Base-by-base conservation (phyloP, 305 asterid genomes). In the Ruellia speciosa region DNA sequence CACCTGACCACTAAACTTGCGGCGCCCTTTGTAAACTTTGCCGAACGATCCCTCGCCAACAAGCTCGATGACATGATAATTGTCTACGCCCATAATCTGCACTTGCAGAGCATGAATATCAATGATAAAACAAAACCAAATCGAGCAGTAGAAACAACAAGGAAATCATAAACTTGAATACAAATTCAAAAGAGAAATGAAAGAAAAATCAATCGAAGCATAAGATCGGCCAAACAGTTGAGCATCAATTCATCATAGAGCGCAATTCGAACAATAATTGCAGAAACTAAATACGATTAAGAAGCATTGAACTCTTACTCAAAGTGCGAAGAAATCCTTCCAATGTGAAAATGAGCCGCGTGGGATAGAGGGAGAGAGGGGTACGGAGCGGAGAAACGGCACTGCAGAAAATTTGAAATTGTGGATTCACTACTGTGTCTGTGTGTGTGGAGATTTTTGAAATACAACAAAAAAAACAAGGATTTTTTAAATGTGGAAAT, bases 1-100 rank as follows among this genome's bases (percentile, higher is more conserved):
- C 58, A 88, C 99, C 90, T 88, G 96, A 60, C 97, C 97, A 48
- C 85, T 82, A 72, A 74, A 89, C 75, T 89, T 93, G 62, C 97
- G 94, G 68, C 99, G 82, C 28, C 97, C 99, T 80, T 86, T 88
- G 77, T 84, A 93, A 47, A 93, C 99, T 70, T 89, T 89, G 46
- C 97, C 99, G n/a, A 93, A 93, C 10, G 96, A 93, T 13, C 99
- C 97, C 75, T 89, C 99, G 1, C 99, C 99, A 6, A 86, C 97
- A 10, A 88, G 93, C 82, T 89, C 95, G 56, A 84, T 89, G 18
- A 93, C 99, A 52, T 89, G 97, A 69, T 93, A 93, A 63, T 79
- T 70, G 43, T 93, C 96, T 14, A 93, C 88, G 9, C 90, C 90
- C 99, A 93, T 93, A 24, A 54, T 76, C 52, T 47, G 6, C 52